phyloP scores from a whole-genome alignment of 129 eudicot genomes.

The Lactuca sativa region DNA sequence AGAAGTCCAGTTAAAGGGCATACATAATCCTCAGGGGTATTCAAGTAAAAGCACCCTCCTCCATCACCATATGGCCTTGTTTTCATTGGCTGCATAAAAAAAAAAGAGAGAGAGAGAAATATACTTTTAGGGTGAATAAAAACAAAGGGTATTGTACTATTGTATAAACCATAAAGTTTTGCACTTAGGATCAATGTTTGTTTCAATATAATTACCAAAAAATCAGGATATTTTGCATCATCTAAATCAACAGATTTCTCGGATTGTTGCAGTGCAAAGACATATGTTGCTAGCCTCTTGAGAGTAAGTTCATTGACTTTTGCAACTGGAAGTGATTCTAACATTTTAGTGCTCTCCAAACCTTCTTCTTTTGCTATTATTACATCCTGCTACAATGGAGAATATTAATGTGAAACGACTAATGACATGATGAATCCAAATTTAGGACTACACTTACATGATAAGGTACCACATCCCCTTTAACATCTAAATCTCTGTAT shows the following conservation, averaged over 20 bases:
- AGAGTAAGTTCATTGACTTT: slow-evolving; percentile 50
- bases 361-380: slow-evolving; percentile 33
- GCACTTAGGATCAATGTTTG: not conserved
- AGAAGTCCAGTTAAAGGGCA: slow-evolving; percentile 71
- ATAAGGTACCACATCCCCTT: slow-evolving; percentile 26
- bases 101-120: slow-evolving; percentile 15
- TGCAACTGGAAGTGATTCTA: slow-evolving; percentile 38
- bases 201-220: slow-evolving; percentile 34
- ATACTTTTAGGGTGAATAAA: slow-evolving; percentile 21
- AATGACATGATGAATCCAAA: not conserved
- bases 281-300: slow-evolving; percentile 46
- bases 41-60: slow-evolving; percentile 28
- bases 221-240: slow-evolving; percentile 35
- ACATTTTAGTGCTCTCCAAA: slow-evolving; percentile 11
- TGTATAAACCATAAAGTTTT: not conserved
- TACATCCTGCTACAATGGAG: slow-evolving; percentile 34
- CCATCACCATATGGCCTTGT: slow-evolving; percentile 24
- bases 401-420: slow-evolving; percentile 1
- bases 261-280: slow-evolving; percentile 37
- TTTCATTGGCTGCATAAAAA: slow-evolving; percentile 42
- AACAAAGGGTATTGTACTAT: not conserved
- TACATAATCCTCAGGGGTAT: slow-evolving; percentile 56
- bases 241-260: slow-evolving; percentile 25
- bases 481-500: slow-evolving; percentile 27
- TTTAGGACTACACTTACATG: slow-evolving; percentile 35